A percentile compares a stretch with the other conserved stretches of the same genome.
Conservation (phyloP, 2,329 filamentous ascomycete species). For the Cladosporium velox region DNA sequence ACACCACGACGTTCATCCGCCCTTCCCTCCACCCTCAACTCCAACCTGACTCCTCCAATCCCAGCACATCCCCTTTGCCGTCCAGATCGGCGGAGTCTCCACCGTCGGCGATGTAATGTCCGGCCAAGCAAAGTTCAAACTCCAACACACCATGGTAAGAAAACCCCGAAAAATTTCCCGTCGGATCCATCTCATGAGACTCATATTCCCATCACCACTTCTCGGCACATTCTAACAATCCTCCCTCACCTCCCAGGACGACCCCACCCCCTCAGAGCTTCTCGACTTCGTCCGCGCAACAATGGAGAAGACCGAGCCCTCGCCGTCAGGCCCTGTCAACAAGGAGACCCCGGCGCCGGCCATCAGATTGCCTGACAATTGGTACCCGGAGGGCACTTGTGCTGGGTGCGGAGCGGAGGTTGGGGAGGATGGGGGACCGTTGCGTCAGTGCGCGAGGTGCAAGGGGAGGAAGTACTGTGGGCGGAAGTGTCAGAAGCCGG, state of each 20-base stretch:
- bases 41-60: background rate
- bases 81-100: background rate
- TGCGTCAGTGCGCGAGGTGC: background rate
- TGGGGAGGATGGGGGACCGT: background rate
- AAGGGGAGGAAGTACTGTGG: conserved; percentile 4
- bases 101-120: background rate
- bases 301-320: background rate
- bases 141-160: too few relatives aligned
- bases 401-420: background rate
- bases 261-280: background rate
- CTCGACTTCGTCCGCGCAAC: background rate
- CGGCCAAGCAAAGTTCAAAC: background rate
- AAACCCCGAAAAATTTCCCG: too few relatives aligned
- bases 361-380: background rate
- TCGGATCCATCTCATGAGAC: too few relatives aligned
- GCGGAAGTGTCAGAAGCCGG: background rate
- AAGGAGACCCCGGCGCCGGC: background rate
- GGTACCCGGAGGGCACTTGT: background rate
- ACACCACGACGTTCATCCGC: background rate
- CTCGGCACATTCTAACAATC: too few relatives aligned
- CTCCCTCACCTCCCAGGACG: background rate
- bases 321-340: background rate
- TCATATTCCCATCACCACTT: background rate
- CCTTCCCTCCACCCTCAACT: background rate
- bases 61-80: background rate